A percentile compares a stretch with the other conserved stretches of the same genome.
Conservation (phyloP, 75 land plant genomes). For the Pinus albicaulis region DNA sequence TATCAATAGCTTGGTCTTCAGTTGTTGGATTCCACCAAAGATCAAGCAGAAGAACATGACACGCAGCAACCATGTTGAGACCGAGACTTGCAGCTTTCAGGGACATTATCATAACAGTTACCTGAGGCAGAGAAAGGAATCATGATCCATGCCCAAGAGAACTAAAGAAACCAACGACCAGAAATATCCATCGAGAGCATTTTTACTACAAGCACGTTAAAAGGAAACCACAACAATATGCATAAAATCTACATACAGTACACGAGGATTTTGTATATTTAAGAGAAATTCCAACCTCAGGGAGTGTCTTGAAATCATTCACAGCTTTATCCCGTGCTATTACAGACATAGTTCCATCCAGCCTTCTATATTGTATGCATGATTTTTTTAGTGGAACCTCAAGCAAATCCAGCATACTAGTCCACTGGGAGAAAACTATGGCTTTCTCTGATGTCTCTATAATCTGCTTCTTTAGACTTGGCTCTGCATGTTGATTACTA, state of each 20-base stretch:
- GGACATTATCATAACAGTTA: conserved; percentile 94
- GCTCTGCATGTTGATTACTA: background rate
- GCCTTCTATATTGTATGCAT: conserved; percentile 61
- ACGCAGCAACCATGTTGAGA: conserved; percentile 93
- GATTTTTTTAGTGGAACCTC: conserved; percentile 61
- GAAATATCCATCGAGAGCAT: too few relatives aligned
- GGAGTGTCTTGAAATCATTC: conserved; percentile 79
- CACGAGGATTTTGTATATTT: background rate
- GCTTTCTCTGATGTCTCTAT: conserved; percentile 61
- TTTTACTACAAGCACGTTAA: background rate
- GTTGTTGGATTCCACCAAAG: conserved; percentile 99
- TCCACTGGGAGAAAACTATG: conserved; percentile 99
- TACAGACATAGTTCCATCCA: conserved; percentile 95
- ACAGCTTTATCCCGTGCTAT: conserved; percentile 81
- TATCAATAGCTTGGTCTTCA: conserved; percentile 97
- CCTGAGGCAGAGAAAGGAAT: conserved; percentile 43
- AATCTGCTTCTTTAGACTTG: conserved; percentile 9
- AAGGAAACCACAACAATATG: background rate
- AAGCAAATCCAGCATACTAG: conserved; percentile 91
- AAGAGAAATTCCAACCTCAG: conserved; percentile 58
- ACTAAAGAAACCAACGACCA: too few relatives aligned
- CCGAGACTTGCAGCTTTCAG: conserved; percentile 96
- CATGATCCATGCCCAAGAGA: background rate
- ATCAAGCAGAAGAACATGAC: conserved; percentile 91
- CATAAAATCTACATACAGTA: background rate